phyloP scores from a whole-genome alignment of 192 early-diverging fungal genomes.

The Backusella australiensis region DNA sequence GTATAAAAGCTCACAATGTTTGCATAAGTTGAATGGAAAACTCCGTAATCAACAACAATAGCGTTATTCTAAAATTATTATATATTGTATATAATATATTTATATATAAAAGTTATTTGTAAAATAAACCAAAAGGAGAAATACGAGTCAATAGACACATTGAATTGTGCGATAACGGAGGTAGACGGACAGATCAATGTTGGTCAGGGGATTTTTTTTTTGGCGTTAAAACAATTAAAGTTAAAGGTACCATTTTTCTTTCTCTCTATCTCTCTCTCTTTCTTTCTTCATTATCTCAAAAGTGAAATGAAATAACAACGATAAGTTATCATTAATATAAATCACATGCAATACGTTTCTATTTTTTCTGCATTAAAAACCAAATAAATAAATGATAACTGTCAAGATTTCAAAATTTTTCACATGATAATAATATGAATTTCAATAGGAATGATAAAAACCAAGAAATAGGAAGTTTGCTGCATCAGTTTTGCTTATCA shows the following conservation, averaged over 20 bases:
- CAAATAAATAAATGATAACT: neutral
- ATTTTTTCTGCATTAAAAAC: neutral
- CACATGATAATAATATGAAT: neutral
- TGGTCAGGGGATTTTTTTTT: neutral
- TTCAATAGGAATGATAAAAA: neutral
- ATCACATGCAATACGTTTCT: neutral
- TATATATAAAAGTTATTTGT: neutral
- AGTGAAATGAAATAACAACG: neutral
- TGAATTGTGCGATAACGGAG: constrained; percentile 17
- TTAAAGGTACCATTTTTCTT: neutral
- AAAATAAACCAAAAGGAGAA: constrained; percentile 6
- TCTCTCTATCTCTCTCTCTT: neutral
- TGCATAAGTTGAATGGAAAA: neutral
- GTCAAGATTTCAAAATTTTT: neutral
- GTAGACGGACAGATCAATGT: constrained; percentile 13
- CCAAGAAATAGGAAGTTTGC: neutral
- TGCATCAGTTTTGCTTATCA: neutral
- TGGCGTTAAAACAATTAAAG: neutral
- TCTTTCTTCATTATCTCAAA: neutral
- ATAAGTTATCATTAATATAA: neutral
- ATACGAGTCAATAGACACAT: constrained; percentile 7
- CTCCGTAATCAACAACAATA: neutral
- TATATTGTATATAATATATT: neutral
- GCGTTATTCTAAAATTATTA: neutral
- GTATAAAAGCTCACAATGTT: neutral